These are phyloP conservation scores for Cystobasidium slooffiae DNA, from an alignment of 1,284 basidiomycete species.

Conservation along the genomic window DNA sequence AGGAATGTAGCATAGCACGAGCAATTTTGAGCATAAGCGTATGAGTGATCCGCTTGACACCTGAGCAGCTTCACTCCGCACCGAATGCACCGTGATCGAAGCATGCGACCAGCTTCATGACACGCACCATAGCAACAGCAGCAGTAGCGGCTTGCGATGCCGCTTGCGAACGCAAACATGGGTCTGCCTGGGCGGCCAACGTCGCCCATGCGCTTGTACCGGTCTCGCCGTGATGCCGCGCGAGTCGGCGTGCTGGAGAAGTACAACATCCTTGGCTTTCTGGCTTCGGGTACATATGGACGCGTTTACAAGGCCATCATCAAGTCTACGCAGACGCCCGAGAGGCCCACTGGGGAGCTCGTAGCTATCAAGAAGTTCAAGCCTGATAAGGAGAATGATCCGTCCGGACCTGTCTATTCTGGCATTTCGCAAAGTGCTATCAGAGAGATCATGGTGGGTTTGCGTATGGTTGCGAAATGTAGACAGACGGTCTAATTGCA, in stretches of 20 bases:
- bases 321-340: conserved; percentile 47
- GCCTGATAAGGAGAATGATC: conserved; percentile 96
- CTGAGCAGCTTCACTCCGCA: neutral
- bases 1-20: conserved; percentile 9
- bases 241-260: conserved; percentile 56
- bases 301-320: conserved; percentile 87
- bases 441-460: conserved; percentile 86
- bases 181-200: conserved; percentile 30
- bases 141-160: conserved; percentile 2
- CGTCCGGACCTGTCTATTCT: conserved; percentile 70
- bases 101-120: neutral
- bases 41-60: neutral
- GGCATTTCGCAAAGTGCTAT: conserved; percentile 98
- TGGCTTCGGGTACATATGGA: conserved; percentile 97
- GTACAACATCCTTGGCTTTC: conserved; percentile 93
- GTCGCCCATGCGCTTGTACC: conserved; percentile 76
- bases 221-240: conserved; percentile 72
- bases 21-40: neutral
- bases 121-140: neutral
- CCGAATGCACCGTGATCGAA: conserved; percentile 8
- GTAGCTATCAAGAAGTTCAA: conserved; percentile 99
- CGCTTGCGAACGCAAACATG: conserved; percentile 8
- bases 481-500: neutral
- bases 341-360: conserved; percentile 60
- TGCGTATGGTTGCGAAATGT: neutral